phyloP scores from a whole-genome alignment of 2,329 filamentous ascomycete species.

The Cylindrodendrum hubeiense region DNA sequence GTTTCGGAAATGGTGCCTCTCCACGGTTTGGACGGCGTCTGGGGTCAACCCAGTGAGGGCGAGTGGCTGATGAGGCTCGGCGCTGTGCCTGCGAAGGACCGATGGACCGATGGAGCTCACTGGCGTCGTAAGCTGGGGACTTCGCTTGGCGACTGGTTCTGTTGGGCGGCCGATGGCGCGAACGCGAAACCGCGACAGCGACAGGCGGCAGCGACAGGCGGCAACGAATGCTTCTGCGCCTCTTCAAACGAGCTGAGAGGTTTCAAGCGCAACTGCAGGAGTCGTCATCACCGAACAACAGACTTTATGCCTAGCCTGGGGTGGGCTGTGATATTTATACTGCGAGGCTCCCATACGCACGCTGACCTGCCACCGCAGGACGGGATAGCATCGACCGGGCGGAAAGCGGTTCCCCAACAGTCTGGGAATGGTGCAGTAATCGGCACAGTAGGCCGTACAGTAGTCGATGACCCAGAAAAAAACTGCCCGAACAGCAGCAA shows the following conservation, averaged over 20 bases:
- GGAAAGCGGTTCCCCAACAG: conserved; percentile 26
- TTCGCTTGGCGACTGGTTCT: conserved; percentile 16
- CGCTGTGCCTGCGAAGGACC: conserved; percentile 9
- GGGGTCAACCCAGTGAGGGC: conserved; percentile 19
- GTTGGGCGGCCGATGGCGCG: conserved; percentile 17
- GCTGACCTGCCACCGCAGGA: not conserved
- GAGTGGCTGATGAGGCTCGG: conserved; percentile 29
- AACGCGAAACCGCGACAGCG: conserved; percentile 17
- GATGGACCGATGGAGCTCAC: conserved; percentile 1
- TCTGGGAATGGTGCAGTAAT: conserved; percentile 10
- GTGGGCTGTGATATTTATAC: conserved; percentile 27
- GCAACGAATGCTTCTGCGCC: conserved; percentile 16
- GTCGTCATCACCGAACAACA: conserved; percentile 9
- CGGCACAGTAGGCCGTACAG: conserved; percentile 7
- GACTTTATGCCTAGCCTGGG: not conserved
- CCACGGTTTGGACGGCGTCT: conserved; percentile 1
- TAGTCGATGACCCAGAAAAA: not conserved
- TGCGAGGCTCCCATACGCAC: not conserved
- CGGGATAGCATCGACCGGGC: not conserved
- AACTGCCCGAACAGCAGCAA: conserved; percentile 3
- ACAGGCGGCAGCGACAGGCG: not conserved
- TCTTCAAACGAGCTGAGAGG: conserved; percentile 21
- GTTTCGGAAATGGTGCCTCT: conserved; percentile 18
- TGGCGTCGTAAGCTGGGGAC: conserved; percentile 24
- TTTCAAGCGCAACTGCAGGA: not conserved